Evolutionary conservation across 805 yeast species (phyloP).

Genomic region (Saccharomycopsis capsularis): DNA sequence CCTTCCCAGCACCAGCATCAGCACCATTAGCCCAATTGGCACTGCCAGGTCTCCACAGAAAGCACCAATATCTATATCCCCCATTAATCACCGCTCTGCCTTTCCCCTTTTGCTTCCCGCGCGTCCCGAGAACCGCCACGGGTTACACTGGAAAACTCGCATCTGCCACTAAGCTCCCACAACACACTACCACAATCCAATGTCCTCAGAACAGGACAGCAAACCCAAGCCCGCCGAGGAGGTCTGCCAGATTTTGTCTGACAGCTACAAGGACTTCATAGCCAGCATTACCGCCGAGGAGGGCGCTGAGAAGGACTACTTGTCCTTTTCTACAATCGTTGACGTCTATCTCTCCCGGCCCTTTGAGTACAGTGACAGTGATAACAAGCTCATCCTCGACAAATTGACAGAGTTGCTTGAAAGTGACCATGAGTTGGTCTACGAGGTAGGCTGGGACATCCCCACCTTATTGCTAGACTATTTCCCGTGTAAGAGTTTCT

Average conservation of each 20-base stretch:
- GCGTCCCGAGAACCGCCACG: too few species aligned
- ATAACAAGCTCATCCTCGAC: conserved; percentile 48
- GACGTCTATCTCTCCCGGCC: conserved; percentile 55
- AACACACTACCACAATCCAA: too few species aligned
- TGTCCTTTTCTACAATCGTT: conserved; percentile 65
- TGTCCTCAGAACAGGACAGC: not conserved
- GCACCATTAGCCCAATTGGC: too few species aligned
- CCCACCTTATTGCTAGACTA: conserved; percentile 59
- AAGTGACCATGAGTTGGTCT: conserved; percentile 42
- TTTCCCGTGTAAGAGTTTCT: conserved; percentile 35
- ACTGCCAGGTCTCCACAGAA: too few species aligned
- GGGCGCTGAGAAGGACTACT: conserved; percentile 43
- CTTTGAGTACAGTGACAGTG: conserved; percentile 32
- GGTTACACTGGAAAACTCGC: too few species aligned
- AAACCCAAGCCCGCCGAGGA: conserved; percentile 6
- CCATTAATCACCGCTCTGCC: too few species aligned
- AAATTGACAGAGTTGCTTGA: conserved; percentile 39
- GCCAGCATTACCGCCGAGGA: conserved; percentile 1
- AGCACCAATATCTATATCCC: too few species aligned
- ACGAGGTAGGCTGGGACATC: conserved; percentile 88
- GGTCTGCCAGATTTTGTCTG: conserved; percentile 9
- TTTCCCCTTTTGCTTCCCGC: too few species aligned
- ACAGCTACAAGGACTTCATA: conserved; percentile 18
- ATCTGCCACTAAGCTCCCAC: too few species aligned
- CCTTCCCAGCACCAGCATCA: too few species aligned